Evolutionary conservation across 176 grass and related monocot genomes (phyloP).

Genomic region (Triticum turgidum): DNA sequence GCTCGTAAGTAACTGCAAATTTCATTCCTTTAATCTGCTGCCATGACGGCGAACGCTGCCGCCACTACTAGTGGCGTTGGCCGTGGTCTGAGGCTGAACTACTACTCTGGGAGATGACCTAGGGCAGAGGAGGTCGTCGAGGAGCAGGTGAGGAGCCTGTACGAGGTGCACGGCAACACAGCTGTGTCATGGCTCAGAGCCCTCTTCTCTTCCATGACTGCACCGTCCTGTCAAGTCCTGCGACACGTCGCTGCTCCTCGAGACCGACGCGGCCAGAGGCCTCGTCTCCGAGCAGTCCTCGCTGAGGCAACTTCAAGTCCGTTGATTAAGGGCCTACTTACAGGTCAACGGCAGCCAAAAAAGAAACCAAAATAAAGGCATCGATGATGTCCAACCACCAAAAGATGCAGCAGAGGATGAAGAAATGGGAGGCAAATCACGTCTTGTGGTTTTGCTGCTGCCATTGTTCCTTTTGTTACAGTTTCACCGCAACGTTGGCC

Average conservation of each 20-base stretch:
- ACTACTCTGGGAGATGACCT: constrained; percentile 30
- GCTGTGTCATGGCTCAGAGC: constrained; percentile 41
- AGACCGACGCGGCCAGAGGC: neutral
- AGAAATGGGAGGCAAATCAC: no score
- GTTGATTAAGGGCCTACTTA: neutral
- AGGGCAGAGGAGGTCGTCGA: constrained; percentile 26
- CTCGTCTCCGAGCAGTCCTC: constrained; percentile 34
- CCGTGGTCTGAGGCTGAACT: neutral
- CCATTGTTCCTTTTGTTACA: no score
- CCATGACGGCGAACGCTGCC: neutral
- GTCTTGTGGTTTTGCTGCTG: no score
- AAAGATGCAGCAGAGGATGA: no score
- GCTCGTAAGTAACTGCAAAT: no score
- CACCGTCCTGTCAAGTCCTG: constrained; percentile 32
- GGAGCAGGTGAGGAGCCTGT: constrained; percentile 31
- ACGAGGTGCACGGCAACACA: constrained; percentile 44
- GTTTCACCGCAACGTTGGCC: no score
- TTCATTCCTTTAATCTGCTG: neutral
- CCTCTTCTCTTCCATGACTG: constrained; percentile 50
- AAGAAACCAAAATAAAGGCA: no score
- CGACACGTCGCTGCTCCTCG: constrained; percentile 42
- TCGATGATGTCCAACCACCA: no score
- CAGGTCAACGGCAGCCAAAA: no score
- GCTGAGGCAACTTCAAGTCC: constrained; percentile 47
- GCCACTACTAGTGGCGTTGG: neutral